phyloP scores from a whole-genome alignment of 1,284 basidiomycete genomes.

The Rhizoctonia solani region DNA sequence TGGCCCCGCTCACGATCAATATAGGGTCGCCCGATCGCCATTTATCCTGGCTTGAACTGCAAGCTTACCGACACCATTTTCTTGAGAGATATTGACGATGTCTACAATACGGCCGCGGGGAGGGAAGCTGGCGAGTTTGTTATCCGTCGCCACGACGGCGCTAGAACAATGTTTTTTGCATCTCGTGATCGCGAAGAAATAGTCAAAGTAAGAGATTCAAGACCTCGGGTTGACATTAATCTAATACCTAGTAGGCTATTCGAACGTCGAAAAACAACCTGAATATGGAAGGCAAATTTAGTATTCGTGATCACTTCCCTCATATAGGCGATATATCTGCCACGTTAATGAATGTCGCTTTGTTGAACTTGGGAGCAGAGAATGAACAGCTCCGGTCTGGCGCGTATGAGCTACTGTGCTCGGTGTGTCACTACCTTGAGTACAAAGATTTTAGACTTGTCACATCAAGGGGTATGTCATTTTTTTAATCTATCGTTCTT shows the following conservation, averaged over 20 bases:
- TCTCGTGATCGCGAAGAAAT: constrained; percentile 70
- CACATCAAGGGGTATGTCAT: constrained; percentile 64
- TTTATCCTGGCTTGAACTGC: constrained; percentile 65
- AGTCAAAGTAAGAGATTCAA: constrained; percentile 61
- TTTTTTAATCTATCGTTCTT: constrained; percentile 25
- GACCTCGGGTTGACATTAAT: neutral
- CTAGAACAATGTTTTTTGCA: constrained; percentile 69
- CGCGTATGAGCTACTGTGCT: constrained; percentile 76
- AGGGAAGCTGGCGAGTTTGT: constrained; percentile 80
- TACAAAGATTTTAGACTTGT: constrained; percentile 72
- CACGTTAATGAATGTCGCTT: constrained; percentile 78
- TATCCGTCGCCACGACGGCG: constrained; percentile 71
- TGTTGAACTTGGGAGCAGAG: constrained; percentile 72
- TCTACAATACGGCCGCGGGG: constrained; percentile 76
- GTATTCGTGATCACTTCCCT: constrained; percentile 66
- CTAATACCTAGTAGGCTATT: constrained; percentile 54
- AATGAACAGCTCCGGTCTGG: constrained; percentile 77
- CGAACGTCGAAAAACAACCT: constrained; percentile 70
- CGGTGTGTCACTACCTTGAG: constrained; percentile 76
- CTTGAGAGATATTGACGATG: constrained; percentile 79
- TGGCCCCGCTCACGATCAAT: neutral
- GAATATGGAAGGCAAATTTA: constrained; percentile 58
- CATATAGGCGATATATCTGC: constrained; percentile 82
- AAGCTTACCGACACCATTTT: constrained; percentile 79
- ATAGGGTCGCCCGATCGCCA: constrained; percentile 56